These are phyloP conservation scores for Trichoderma sp. DNA, from an alignment of 2,329 filamentous ascomycete species.

Conservation along the genomic window DNA sequence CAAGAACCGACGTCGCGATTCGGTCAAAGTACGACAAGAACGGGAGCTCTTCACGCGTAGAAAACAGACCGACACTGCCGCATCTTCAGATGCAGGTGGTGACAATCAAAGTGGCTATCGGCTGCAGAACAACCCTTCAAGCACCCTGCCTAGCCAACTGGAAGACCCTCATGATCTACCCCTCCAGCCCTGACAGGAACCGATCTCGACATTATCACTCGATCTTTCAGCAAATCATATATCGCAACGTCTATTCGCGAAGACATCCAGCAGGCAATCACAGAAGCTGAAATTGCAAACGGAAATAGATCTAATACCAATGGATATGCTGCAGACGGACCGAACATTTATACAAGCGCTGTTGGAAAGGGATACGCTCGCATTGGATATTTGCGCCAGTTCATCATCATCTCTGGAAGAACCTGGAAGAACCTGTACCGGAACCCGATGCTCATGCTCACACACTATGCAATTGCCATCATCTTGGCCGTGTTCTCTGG, in stretches of 20 bases:
- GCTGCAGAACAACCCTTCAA: slow-evolving; percentile 49
- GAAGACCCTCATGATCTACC: slow-evolving; percentile 71
- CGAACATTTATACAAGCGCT: slow-evolving; percentile 55
- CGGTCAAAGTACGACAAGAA: slow-evolving; percentile 83
- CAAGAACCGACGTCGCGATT: slow-evolving; percentile 71
- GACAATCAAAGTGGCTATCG: slow-evolving; percentile 55
- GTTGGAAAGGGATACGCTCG: slow-evolving; percentile 81
- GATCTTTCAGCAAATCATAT: slow-evolving; percentile 74
- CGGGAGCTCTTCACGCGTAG: slow-evolving; percentile 86
- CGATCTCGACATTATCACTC: slow-evolving; percentile 79
- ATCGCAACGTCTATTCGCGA: slow-evolving; percentile 73
- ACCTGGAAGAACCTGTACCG: slow-evolving; percentile 98
- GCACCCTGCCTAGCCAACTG: slow-evolving; percentile 54
- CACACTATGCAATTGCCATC: slow-evolving; percentile 96
- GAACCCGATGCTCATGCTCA: slow-evolving; percentile 97
- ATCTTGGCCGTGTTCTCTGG: slow-evolving; percentile 91
- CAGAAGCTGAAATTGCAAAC: slow-evolving; percentile 67
- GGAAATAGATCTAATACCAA: slow-evolving; percentile 58
- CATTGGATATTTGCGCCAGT: slow-evolving; percentile 77
- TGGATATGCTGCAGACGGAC: slow-evolving; percentile 47
- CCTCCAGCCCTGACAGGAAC: slow-evolving; percentile 64
- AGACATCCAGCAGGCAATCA: slow-evolving; percentile 73
- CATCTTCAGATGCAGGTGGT: slow-evolving; percentile 57
- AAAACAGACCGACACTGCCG: slow-evolving; percentile 64
- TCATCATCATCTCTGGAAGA: slow-evolving; percentile 81